phyloP scores from a whole-genome alignment of 83 land plant genomes.

The Larix sibirica region DNA sequence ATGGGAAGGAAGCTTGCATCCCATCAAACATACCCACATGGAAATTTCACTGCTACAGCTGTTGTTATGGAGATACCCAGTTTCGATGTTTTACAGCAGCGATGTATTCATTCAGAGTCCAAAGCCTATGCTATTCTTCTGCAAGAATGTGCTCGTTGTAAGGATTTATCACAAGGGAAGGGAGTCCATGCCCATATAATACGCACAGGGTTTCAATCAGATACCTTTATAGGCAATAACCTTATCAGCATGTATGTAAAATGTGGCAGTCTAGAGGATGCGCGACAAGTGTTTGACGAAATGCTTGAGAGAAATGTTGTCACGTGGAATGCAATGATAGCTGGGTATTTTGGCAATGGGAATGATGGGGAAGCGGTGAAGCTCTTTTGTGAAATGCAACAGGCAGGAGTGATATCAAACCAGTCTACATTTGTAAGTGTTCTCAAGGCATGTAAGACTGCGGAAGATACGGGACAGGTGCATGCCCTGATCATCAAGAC shows the following conservation, averaged over 20 bases:
- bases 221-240: background rate
- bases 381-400: slow-evolving; percentile 1
- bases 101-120: background rate
- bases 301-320: background rate
- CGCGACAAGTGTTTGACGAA: slow-evolving; percentile 10
- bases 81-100: background rate
- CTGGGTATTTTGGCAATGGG: background rate
- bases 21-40: background rate
- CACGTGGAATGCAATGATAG: slow-evolving; percentile 6
- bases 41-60: background rate
- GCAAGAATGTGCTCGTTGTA: background rate
- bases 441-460: background rate
- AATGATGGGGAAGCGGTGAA: background rate
- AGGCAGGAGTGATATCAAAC: background rate
- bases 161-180: background rate
- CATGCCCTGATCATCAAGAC: slow-evolving; percentile 5
- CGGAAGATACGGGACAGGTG: background rate
- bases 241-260: slow-evolving; percentile 12
- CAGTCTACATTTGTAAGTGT: background rate
- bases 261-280: background rate
- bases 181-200: background rate
- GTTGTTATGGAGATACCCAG: background rate
- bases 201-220: background rate
- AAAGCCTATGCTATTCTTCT: background rate
- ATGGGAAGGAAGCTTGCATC: background rate